These are phyloP conservation scores for Crithidia sp. DNA, from an alignment of 208 protist genomes.

Conservation along the genomic window DNA sequence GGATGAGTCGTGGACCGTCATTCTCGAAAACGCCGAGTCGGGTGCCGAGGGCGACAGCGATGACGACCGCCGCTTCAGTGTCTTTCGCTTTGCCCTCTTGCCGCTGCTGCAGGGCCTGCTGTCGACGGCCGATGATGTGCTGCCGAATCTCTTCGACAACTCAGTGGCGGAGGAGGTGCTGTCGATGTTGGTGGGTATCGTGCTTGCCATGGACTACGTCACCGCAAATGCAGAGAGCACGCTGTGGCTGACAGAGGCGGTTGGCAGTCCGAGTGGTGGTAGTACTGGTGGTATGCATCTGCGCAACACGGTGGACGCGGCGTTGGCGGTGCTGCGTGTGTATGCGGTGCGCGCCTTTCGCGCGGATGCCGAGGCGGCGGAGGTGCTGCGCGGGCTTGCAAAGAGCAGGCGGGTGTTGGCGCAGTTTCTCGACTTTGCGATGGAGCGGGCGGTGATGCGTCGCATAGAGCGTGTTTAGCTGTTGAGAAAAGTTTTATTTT, in stretches of 20 bases:
- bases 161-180: slow-evolving; percentile 63
- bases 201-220: slow-evolving; percentile 80
- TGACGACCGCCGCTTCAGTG: slow-evolving; percentile 48
- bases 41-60: slow-evolving; percentile 47
- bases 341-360: slow-evolving; percentile 32
- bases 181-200: slow-evolving; percentile 73
- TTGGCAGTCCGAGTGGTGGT: neutral
- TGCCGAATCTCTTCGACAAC: slow-evolving; percentile 60
- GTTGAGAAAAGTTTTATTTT: neutral
- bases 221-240: slow-evolving; percentile 46
- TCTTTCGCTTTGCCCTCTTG: slow-evolving; percentile 79
- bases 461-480: slow-evolving; percentile 10
- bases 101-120: slow-evolving; percentile 82
- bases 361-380: slow-evolving; percentile 28
- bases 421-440: slow-evolving; percentile 40
- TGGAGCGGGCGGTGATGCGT: slow-evolving; percentile 29
- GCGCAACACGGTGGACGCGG: slow-evolving; percentile 22
- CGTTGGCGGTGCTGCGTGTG: slow-evolving; percentile 21
- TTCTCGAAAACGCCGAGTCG: slow-evolving; percentile 67
- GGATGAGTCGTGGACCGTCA: slow-evolving; percentile 80
- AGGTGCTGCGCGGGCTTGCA: slow-evolving; percentile 29
- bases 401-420: slow-evolving; percentile 24
- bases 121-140: slow-evolving; percentile 72
- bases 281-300: neutral
- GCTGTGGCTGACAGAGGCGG: neutral